These are phyloP conservation scores for Sporisorium reilianum DNA, from an alignment of 1,284 basidiomycete species.

Conservation along the genomic window DNA sequence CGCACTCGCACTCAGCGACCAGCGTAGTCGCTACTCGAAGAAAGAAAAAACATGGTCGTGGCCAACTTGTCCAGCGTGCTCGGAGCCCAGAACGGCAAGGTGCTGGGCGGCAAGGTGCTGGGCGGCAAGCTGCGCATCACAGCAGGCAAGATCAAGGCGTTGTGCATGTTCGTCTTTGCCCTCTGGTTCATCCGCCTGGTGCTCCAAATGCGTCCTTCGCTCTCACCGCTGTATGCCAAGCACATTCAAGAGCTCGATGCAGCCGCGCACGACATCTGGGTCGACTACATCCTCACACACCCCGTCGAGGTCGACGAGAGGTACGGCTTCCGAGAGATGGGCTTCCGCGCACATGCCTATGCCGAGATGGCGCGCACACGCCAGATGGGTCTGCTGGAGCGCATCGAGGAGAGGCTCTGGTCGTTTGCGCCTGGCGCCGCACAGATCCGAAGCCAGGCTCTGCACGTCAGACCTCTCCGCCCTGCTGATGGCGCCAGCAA, in stretches of 20 bases:
- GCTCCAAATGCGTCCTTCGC: conserved; percentile 22
- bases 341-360: conserved; percentile 41
- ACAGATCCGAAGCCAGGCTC: conserved; percentile 29
- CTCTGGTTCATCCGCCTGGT: conserved; percentile 25
- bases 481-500: background rate
- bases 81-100: conserved; percentile 4
- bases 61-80: conserved; percentile 16
- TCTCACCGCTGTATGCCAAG: conserved; percentile 36
- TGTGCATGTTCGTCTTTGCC: conserved; percentile 17
- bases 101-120: conserved; percentile 2
- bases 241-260: conserved; percentile 31
- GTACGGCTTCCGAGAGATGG: conserved; percentile 47
- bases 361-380: conserved; percentile 35
- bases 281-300: conserved; percentile 36
- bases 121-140: conserved; percentile 9
- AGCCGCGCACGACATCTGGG: conserved; percentile 41
- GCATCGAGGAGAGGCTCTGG: conserved; percentile 36
- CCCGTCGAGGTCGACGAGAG: conserved; percentile 45
- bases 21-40: background rate
- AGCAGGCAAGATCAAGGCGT: conserved; percentile 16
- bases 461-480: conserved; percentile 6
- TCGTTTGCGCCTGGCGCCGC: conserved; percentile 29
- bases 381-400: conserved; percentile 31
- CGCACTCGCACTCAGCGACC: background rate
- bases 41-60: conserved; percentile 11